Base-by-base conservation (phyloP, 345 rosid species). In the Arabis hirsuta region DNA sequence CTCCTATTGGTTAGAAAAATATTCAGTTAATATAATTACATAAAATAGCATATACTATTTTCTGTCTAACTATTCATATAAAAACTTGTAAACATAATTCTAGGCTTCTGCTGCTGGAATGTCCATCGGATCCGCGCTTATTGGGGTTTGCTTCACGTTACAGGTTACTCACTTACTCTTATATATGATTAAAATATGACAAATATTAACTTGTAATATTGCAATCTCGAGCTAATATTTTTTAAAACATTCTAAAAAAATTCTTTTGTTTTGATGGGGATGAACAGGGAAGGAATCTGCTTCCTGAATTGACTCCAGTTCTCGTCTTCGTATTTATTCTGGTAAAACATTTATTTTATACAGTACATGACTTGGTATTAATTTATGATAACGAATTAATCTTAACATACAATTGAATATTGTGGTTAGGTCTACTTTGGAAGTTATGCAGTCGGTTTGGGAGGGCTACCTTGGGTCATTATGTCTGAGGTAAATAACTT, bases 71-170 rank as follows among this genome's bases (percentile, higher is more conserved):
- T 32, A 34, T 14, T 12, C 51, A 50, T 47, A 34, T 31, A 1
- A 5, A 29, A 10, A 29, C 4, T 13, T 43, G 14, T 29, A 29
- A 29, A 16, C 63, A 46, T 55, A 44, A 42, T 44, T 59, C 13
- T 73, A 86, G 88, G 82, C 65, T 69, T 87, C 93, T 46, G 81
- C 83, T 9, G 14, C 67, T 43, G 89, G 87, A 75, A 20, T 76
- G 73, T 79, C 81, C 78, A 61, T 82, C 3, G 70, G 75, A 61
- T 56, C 58, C 39, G 55, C 73, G 48, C 69, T 84, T 22, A 27
- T 76, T 7, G 96, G 87, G 16, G 43, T 81, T 11, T 61, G 85
- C 58, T 90, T 87, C 72, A 56, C 72, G 38, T 47, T 85, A 6
- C 76, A 86, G 93, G 96, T 85, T 20, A 44, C 54, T 55, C 16